These are phyloP conservation scores for Nicotiana benthamiana DNA, from an alignment of 257 asterid genomes.

Conservation along the genomic window DNA sequence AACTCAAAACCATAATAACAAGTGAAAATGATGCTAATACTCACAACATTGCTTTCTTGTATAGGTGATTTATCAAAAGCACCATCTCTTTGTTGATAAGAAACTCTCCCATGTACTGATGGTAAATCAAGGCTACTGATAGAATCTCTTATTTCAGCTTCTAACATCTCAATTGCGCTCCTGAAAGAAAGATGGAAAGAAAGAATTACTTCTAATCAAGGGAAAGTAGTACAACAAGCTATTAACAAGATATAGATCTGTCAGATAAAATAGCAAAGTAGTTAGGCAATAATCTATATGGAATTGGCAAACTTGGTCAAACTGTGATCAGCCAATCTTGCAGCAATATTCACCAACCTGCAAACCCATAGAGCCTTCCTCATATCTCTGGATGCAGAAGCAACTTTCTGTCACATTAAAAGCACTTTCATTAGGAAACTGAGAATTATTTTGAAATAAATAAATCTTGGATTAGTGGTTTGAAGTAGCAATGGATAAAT, in stretches of 20 bases:
- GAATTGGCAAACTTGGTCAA: not conserved
- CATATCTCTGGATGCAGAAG: conserved; percentile 97
- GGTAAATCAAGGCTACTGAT: conserved; percentile 21
- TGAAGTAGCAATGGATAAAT: not conserved
- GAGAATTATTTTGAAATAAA: not conserved
- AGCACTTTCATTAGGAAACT: not conserved
- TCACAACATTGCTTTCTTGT: conserved; percentile 40
- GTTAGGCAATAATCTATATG: not conserved
- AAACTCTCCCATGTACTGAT: conserved; percentile 16
- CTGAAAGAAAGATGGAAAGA: conserved; percentile 28
- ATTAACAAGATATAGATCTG: not conserved
- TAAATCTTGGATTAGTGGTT: not conserved
- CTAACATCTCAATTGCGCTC: conserved; percentile 83
- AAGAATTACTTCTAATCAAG: not conserved
- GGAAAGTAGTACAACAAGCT: not conserved
- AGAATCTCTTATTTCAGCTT: conserved; percentile 55
- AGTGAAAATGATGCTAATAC: conserved; percentile 9
- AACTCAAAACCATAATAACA: not conserved
- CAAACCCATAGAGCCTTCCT: conserved; percentile 89
- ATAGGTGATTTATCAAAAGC: conserved; percentile 21
- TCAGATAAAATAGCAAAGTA: not conserved
- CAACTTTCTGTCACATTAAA: conserved; percentile 54
- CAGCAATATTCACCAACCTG: conserved; percentile 46
- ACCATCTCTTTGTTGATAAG: conserved; percentile 34
- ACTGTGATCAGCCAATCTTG: not conserved